phyloP scores from a whole-genome alignment of 1,284 basidiomycete genomes.

The Fomitopsis palustris region DNA sequence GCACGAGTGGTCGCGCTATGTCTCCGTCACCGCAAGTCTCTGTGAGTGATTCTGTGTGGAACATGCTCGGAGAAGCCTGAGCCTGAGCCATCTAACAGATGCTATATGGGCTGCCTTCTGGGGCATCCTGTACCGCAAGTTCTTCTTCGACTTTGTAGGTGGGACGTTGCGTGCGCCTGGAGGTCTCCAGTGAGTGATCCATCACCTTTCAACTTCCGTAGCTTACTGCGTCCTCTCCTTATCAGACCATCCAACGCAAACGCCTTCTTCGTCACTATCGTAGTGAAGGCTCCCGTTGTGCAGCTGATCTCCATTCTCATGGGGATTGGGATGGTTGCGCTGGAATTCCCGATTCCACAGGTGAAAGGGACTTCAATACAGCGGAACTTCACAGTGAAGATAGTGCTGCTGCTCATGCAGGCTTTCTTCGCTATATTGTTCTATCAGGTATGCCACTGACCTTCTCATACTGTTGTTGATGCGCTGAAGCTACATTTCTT shows the following conservation, averaged over 20 bases:
- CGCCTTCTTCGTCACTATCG: conserved; percentile 63
- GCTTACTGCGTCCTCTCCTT: conserved; percentile 1
- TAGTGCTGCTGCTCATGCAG: conserved; percentile 64
- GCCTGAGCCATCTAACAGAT: conserved; percentile 44
- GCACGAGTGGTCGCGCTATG: conserved; percentile 74
- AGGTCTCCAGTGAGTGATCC: conserved; percentile 69
- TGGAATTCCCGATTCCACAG: conserved; percentile 66
- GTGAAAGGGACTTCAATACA: conserved; percentile 56
- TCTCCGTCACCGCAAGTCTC: conserved; percentile 67
- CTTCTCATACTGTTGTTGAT: background rate
- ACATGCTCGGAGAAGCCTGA: conserved; percentile 2
- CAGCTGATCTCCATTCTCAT: conserved; percentile 64
- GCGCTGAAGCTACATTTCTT: background rate
- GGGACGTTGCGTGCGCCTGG: conserved; percentile 71
- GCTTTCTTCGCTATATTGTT: conserved; percentile 65
- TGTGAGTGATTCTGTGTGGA: conserved; percentile 52
- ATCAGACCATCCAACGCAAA: conserved; percentile 61
- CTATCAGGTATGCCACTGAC: conserved; percentile 63
- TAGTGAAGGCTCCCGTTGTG: conserved; percentile 71
- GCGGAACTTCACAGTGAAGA: conserved; percentile 61
- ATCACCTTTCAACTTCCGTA: conserved; percentile 1
- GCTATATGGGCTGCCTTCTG: conserved; percentile 77
- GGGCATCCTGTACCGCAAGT: conserved; percentile 82
- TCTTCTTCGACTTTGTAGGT: conserved; percentile 84
- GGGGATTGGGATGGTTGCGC: conserved; percentile 50